These are phyloP conservation scores for Termitomyces sp. DNA, from an alignment of 768 basidiomycete species.

Conservation along the genomic window DNA sequence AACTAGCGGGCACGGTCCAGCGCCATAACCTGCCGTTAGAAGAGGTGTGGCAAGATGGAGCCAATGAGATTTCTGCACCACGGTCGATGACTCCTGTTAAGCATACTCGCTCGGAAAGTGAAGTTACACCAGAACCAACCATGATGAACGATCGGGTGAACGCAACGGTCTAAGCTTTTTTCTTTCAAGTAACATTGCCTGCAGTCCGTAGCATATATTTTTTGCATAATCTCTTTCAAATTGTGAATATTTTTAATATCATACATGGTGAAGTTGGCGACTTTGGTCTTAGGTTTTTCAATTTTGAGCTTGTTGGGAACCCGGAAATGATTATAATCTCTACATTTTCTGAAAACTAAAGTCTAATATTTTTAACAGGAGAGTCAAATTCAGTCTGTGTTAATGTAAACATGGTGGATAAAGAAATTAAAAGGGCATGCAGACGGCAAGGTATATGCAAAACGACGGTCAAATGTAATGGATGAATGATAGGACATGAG, in stretches of 20 bases:
- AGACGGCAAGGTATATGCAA: background rate
- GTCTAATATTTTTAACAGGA: too few species aligned
- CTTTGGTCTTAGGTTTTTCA: background rate
- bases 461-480: background rate
- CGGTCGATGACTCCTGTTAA: slow-evolving; percentile 6
- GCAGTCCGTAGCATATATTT: background rate
- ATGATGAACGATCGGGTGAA: background rate
- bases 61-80: slow-evolving; percentile 13
- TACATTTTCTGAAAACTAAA: too few species aligned
- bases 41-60: slow-evolving; percentile 34
- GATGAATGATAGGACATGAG: background rate
- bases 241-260: background rate
- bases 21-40: slow-evolving; percentile 28
- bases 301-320: background rate
- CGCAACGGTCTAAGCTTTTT: background rate
- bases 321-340: too few species aligned
- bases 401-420: background rate
- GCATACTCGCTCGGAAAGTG: background rate
- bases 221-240: background rate
- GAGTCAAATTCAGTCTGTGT: too few species aligned
- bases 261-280: background rate
- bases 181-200: background rate
- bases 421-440: background rate
- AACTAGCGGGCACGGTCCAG: slow-evolving; percentile 32
- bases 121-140: background rate